Evolutionary conservation across 306 rosid genomes (phyloP).

Genomic region (Trichosanthes truncata): DNA sequence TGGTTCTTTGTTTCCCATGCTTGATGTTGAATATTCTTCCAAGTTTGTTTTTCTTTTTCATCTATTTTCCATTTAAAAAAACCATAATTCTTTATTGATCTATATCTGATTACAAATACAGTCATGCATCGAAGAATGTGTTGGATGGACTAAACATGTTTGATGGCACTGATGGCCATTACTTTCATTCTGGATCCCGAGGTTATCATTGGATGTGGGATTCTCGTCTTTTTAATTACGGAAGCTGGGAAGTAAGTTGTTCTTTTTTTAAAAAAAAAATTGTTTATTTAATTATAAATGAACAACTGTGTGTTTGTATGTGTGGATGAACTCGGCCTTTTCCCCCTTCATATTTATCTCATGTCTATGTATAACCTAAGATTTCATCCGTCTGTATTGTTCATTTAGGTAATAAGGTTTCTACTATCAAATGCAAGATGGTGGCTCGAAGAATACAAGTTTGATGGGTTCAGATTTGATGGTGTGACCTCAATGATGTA

Average conservation of each 20-base stretch:
- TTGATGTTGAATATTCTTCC: neutral
- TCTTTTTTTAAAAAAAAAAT: neutral
- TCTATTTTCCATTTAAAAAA: neutral
- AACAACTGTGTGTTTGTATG: neutral
- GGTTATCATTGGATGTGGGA: conserved; percentile 99
- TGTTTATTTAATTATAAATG: neutral
- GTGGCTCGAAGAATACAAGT: conserved; percentile 98
- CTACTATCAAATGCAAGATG: conserved; percentile 97
- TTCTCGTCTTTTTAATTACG: conserved; percentile 98
- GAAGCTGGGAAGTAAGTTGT: conserved; percentile 92
- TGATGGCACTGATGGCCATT: conserved; percentile 92
- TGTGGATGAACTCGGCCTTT: neutral
- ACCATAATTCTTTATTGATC: conserved; percentile 3
- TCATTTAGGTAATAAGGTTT: conserved; percentile 70
- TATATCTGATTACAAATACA: conserved; percentile 29
- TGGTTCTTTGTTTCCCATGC: neutral
- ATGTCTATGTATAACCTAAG: neutral
- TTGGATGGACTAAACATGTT: conserved; percentile 96
- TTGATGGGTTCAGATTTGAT: conserved; percentile 95
- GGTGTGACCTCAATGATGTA: conserved; percentile 99
- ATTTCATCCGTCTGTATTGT: conserved; percentile 10
- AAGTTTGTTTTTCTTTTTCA: neutral
- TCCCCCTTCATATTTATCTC: neutral
- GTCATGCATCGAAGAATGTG: conserved; percentile 86
- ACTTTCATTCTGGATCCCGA: conserved; percentile 91